Conservation (phyloP, 495 filamentous ascomycete species). For the Xylaria flabelliformis region DNA sequence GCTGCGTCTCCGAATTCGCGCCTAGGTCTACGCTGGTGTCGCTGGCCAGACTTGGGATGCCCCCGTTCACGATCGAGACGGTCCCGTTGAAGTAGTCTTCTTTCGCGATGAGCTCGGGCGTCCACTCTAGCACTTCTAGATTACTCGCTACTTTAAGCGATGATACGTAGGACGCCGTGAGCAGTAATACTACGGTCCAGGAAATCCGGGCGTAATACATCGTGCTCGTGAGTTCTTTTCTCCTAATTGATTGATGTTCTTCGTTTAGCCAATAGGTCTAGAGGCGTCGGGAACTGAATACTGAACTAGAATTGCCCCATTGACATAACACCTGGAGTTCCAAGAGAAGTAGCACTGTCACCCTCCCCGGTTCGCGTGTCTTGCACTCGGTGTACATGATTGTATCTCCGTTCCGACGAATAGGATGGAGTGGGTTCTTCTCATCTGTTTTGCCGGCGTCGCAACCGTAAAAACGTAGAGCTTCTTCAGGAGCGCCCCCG, state of each 20-base stretch:
- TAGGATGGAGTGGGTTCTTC: neutral
- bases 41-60: slow-evolving; percentile 42
- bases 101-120: slow-evolving; percentile 41
- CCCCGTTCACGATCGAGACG: slow-evolving; percentile 38
- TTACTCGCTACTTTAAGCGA: slow-evolving; percentile 40
- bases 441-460: slow-evolving; percentile 2
- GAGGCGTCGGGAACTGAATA: neutral
- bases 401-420: slow-evolving; percentile 1
- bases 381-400: neutral
- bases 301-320: too few species aligned
- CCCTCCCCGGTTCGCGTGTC: neutral
- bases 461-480: neutral
- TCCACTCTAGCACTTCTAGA: slow-evolving; percentile 41
- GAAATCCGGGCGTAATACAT: neutral
- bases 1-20: slow-evolving; percentile 55
- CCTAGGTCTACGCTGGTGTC: slow-evolving; percentile 38
- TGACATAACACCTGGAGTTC: neutral
- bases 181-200: neutral
- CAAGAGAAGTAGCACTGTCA: neutral
- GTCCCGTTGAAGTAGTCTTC: slow-evolving; percentile 39
- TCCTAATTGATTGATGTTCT: neutral
- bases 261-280: neutral
- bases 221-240: neutral
- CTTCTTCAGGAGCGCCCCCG: neutral
- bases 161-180: neutral